Base-by-base conservation (phyloP, 2,329 filamentous ascomycete species). In the Aureobasidium vineae region DNA sequence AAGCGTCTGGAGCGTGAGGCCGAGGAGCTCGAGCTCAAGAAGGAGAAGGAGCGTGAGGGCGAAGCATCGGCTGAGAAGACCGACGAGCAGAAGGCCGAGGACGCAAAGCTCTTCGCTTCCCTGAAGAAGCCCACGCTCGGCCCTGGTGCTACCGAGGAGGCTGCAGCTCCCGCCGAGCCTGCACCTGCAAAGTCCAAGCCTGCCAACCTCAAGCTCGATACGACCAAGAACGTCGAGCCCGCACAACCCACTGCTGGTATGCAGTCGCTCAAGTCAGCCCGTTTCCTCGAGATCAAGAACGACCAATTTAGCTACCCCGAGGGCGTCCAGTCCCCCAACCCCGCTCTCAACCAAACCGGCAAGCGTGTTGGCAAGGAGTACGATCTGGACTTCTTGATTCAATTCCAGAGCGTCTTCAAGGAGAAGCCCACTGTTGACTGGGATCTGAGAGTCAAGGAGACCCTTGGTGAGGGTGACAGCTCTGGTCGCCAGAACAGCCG, bases 351-450 rank as follows among this genome's bases (percentile, higher is more conserved):
- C 77, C 90, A 91, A 33, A 84, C 86, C 40, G 91, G 90, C 78
- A 94, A 93, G 81, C 87, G 87, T 68, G 90, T 88, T 77, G 89
- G 87, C 49, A 96, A 96, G 82, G 93, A 96, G 77, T 99, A 99
- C 78, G 92, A 98, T 79, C 91, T 93, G 73, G 89, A 90, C 73
- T 99, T 99, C 83, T 82, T 99, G 79, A 84, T 99, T 36, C 95
- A 99, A 76, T 99, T 99, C 84, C 91, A 97, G 80, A 86, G 86
- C 72, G 92, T 97, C 23, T 99, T 97, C 81, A 96, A 92, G 69
- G 95, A 99, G 82, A 96, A 97, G 80, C 95, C 95, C 16, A 96
- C 92, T 0, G 79, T 93, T 50, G 94, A 98, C 75, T 99, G 97
- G 86, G 90, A 96, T 75, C 84, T 89, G 70, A 93, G 95, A 74